phyloP scores from a whole-genome alignment of 768 basidiomycete species.

The Multifurca ochricompacta region DNA sequence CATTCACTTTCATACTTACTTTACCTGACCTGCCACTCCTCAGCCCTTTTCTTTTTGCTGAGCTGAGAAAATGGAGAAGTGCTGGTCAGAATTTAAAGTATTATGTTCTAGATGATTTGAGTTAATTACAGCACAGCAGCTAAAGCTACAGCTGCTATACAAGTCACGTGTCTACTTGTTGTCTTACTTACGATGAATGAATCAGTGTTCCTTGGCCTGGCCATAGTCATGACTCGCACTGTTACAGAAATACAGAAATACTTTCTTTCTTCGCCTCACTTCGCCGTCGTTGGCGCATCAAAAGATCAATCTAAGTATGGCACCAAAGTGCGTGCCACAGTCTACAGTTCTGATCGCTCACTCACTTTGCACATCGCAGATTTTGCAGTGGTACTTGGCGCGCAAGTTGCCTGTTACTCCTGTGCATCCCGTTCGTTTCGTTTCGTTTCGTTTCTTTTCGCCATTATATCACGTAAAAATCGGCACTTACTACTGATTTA shows the following conservation, averaged over 20 bases:
- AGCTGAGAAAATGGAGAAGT: no score
- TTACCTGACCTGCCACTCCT: no score
- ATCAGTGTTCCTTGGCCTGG: neutral
- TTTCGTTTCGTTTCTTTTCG: conserved; percentile 30
- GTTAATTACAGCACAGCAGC: no score
- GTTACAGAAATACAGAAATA: conserved; percentile 37
- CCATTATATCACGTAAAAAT: neutral
- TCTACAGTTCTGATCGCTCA: neutral
- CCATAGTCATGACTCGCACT: conserved; percentile 17
- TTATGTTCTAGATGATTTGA: no score
- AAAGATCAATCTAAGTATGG: conserved; percentile 74
- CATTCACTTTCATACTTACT: neutral
- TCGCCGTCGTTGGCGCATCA: conserved; percentile 78
- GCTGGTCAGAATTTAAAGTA: no score
- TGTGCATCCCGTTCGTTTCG: conserved; percentile 56
- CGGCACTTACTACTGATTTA: neutral
- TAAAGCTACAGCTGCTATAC: no score
- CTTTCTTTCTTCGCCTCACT: conserved; percentile 58
- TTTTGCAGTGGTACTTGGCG: conserved; percentile 68
- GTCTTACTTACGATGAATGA: no score
- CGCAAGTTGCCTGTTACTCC: conserved; percentile 57
- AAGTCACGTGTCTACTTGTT: no score
- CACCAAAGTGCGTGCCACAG: conserved; percentile 44
- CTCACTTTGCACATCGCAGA: conserved; percentile 34
- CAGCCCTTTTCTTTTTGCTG: no score